Conservation (phyloP, 2,329 filamentous ascomycete genomes). For the Aureobasidium melanogenum region DNA sequence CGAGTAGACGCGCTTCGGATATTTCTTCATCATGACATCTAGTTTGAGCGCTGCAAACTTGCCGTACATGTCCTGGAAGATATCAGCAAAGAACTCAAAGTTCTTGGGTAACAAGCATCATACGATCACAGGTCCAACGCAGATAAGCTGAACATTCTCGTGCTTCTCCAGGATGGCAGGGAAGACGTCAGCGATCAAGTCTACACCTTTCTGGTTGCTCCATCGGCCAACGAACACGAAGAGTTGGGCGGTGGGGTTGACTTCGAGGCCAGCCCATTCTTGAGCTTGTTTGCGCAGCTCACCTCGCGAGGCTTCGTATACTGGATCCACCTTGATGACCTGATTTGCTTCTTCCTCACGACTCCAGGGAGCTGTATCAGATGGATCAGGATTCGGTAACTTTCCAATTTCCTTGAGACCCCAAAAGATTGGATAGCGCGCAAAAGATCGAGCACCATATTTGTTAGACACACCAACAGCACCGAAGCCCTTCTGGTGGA, state of each 20-base stretch:
- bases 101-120: not conserved
- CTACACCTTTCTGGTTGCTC: slow-evolving; percentile 61
- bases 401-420: slow-evolving; percentile 53
- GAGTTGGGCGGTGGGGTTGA: slow-evolving; percentile 53
- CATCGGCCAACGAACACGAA: slow-evolving; percentile 61
- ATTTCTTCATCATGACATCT: slow-evolving; percentile 55
- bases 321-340: slow-evolving; percentile 45
- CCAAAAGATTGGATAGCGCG: slow-evolving; percentile 62
- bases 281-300: slow-evolving; percentile 54
- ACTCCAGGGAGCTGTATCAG: slow-evolving; percentile 53
- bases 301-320: slow-evolving; percentile 45
- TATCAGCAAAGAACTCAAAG: not conserved
- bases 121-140: slow-evolving; percentile 57
- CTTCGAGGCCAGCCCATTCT: slow-evolving; percentile 56
- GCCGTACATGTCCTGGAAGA: slow-evolving; percentile 42
- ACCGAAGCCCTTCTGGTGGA: slow-evolving; percentile 59
- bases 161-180: slow-evolving; percentile 53
- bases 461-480: slow-evolving; percentile 61
- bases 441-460: slow-evolving; percentile 59
- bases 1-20: slow-evolving; percentile 56
- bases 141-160: slow-evolving; percentile 52
- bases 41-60: slow-evolving; percentile 60
- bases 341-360: slow-evolving; percentile 42
- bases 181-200: slow-evolving; percentile 61
- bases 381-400: slow-evolving; percentile 57